phyloP scores from a whole-genome alignment of 805 yeast species.

The Kluyveromyces starmeri region DNA sequence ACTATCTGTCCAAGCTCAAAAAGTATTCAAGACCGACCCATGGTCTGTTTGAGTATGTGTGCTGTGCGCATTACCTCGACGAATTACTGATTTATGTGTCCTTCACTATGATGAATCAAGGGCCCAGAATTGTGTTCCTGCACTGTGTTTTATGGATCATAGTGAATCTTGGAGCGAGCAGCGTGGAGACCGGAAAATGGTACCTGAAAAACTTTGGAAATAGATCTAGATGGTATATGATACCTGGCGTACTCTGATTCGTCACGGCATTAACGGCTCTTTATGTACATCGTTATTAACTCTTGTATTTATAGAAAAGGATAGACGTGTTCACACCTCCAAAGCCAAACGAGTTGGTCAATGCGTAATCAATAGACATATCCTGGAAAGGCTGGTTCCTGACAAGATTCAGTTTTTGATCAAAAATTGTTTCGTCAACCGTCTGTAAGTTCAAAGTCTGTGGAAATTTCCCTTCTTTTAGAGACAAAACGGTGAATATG shows the following conservation, averaged over 20 bases:
- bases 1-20: conserved; percentile 36
- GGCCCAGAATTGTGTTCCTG: conserved; percentile 11
- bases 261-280: no score
- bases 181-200: conserved; percentile 42
- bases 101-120: conserved; percentile 9
- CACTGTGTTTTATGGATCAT: conserved; percentile 25
- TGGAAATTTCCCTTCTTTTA: conserved; percentile 52
- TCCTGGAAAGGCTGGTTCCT: conserved; percentile 36
- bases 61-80: conserved; percentile 64
- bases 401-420: conserved; percentile 45
- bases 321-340: conserved; percentile 92
- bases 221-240: conserved; percentile 5
- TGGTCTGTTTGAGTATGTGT: conserved; percentile 40
- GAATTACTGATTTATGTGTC: conserved; percentile 49
- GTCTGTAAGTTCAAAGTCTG: conserved; percentile 68
- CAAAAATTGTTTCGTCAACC: conserved; percentile 35
- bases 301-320: conserved; percentile 35
- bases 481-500: conserved; percentile 63
- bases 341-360: conserved; percentile 91
- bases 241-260: conserved; percentile 7
- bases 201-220: conserved; percentile 29
- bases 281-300: neutral
- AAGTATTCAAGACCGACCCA: conserved; percentile 51
- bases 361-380: conserved; percentile 43
- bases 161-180: conserved; percentile 46